phyloP scores from a whole-genome alignment of 768 basidiomycete species.

The Saitozyma podzolica region DNA sequence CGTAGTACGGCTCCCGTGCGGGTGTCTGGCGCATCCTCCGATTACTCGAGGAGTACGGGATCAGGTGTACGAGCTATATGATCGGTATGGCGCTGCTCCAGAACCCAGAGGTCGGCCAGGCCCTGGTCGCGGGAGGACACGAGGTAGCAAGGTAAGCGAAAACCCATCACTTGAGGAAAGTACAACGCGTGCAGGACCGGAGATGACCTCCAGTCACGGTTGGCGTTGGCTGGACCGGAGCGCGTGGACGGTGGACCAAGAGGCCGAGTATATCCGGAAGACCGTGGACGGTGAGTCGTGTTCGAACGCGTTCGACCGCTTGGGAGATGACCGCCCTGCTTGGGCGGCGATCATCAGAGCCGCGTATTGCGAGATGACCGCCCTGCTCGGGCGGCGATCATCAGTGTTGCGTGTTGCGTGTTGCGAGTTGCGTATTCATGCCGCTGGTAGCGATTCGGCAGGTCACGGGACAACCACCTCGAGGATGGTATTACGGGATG shows the following conservation, averaged over 20 bases:
- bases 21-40: slow-evolving; percentile 43
- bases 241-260: slow-evolving; percentile 28
- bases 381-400: too few species aligned
- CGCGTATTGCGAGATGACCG: too few species aligned
- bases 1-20: slow-evolving; percentile 38
- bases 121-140: slow-evolving; percentile 24
- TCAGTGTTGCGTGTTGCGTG: too few species aligned
- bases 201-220: slow-evolving; percentile 30
- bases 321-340: too few species aligned
- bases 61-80: slow-evolving; percentile 33
- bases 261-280: slow-evolving; percentile 30
- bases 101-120: slow-evolving; percentile 27
- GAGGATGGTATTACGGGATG: slow-evolving; percentile 46
- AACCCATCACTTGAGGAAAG: too few species aligned
- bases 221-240: slow-evolving; percentile 41
- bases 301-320: too few species aligned
- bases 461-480: slow-evolving; percentile 18
- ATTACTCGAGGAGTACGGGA: slow-evolving; percentile 32
- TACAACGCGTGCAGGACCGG: too few species aligned
- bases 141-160: slow-evolving; percentile 32
- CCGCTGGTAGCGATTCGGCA: slow-evolving; percentile 17
- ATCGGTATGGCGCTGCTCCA: slow-evolving; percentile 28
- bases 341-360: too few species aligned
- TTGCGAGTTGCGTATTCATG: too few species aligned
- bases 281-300: slow-evolving; percentile 24